phyloP scores from a whole-genome alignment of 208 protist genomes.

The Crithidia brevicula region DNA sequence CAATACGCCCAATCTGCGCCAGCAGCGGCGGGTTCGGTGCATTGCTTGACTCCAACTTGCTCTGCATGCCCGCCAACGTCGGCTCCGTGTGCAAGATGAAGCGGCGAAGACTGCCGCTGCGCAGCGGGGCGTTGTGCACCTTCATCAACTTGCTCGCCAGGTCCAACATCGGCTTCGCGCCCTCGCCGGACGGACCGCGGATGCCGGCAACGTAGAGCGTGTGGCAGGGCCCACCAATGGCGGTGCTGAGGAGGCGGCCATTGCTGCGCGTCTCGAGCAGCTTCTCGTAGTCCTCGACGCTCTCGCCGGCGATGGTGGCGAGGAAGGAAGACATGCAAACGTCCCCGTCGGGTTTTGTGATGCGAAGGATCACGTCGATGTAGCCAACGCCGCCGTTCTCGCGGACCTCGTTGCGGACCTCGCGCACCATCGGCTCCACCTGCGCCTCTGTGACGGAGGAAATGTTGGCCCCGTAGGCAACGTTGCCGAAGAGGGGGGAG shows the following conservation, averaged over 20 bases:
- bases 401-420: constrained; percentile 33
- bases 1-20: constrained; percentile 34
- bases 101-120: constrained; percentile 46
- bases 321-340: constrained; percentile 58
- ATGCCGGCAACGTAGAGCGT: constrained; percentile 53
- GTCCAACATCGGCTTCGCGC: constrained; percentile 30
- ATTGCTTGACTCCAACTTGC: constrained; percentile 22
- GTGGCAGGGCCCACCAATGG: constrained; percentile 57
- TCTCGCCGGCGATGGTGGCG: constrained; percentile 35
- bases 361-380: constrained; percentile 33
- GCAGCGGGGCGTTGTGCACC: constrained; percentile 39
- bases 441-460: constrained; percentile 23
- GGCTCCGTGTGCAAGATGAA: constrained; percentile 51
- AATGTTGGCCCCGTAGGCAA: constrained; percentile 36
- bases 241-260: constrained; percentile 46
- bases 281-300: constrained; percentile 34
- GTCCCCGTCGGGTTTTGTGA: constrained; percentile 46
- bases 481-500: constrained; percentile 65
- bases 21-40: constrained; percentile 30
- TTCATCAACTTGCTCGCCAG: constrained; percentile 32
- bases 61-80: constrained; percentile 38
- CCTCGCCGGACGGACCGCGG: constrained; percentile 21
- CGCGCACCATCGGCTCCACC: constrained; percentile 40
- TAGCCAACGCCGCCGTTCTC: constrained; percentile 36
- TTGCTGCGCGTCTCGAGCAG: constrained; percentile 26